A percentile compares a stretch with the other conserved stretches of the same genome.
These are phyloP conservation scores for Rhizopogon vesiculosus DNA, from an alignment of 768 basidiomycete species.

Conservation along the genomic window DNA sequence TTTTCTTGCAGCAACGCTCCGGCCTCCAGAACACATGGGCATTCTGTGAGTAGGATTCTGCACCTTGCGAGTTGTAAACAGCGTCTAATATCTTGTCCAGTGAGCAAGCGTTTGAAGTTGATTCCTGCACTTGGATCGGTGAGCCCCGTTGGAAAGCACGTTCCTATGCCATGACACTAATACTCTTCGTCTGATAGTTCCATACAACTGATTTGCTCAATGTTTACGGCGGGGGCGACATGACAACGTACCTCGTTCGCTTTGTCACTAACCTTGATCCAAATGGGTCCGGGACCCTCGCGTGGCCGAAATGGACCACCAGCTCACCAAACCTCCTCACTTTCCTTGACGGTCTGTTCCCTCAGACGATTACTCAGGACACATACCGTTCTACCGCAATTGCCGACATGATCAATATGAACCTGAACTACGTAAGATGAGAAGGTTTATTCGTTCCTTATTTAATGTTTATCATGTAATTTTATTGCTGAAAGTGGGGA, in stretches of 20 bases:
- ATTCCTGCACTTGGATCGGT: slow-evolving; percentile 42
- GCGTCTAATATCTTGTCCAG: slow-evolving; percentile 17
- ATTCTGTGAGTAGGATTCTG: slow-evolving; percentile 6
- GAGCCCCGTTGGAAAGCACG: slow-evolving; percentile 6
- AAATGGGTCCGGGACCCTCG: neutral
- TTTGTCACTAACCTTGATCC: too few relatives aligned
- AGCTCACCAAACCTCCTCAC: slow-evolving; percentile 12
- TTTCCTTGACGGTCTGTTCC: slow-evolving; percentile 13
- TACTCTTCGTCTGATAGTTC: slow-evolving; percentile 16
- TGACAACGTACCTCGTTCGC: neutral
- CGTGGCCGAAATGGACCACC: slow-evolving; percentile 18
- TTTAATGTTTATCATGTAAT: too few relatives aligned
- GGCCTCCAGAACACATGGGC: slow-evolving; percentile 38
- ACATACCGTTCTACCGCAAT: slow-evolving; percentile 15
- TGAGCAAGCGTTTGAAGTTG: slow-evolving; percentile 43
- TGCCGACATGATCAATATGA: slow-evolving; percentile 2
- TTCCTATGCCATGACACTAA: too few relatives aligned
- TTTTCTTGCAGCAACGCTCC: slow-evolving; percentile 36
- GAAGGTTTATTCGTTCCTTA: too few relatives aligned
- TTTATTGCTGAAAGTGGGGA: too few relatives aligned
- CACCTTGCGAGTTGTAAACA: neutral
- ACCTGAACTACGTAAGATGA: slow-evolving; percentile 7
- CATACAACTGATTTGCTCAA: slow-evolving; percentile 34
- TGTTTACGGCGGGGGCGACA: slow-evolving; percentile 3
- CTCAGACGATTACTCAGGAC: slow-evolving; percentile 13